These are phyloP conservation scores for Kalmusia sp. DNA, from an alignment of 2,329 filamentous ascomycete species.

Conservation along the genomic window DNA sequence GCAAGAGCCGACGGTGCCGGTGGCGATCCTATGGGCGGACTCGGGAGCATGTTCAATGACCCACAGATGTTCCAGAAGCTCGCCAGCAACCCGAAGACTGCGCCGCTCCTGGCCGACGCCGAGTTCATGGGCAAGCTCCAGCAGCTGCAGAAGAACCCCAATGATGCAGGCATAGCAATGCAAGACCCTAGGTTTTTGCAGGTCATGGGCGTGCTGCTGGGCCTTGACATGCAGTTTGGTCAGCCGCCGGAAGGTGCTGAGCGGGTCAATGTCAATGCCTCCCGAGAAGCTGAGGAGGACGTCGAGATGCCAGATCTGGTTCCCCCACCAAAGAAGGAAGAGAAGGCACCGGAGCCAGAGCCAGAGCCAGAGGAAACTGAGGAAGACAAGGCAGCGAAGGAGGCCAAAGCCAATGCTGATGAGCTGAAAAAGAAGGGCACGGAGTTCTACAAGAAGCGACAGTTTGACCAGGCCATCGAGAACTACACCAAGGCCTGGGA, in stretches of 20 bases:
- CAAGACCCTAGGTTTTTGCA: constrained; percentile 90
- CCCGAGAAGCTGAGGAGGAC: constrained; percentile 70
- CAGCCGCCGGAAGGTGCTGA: constrained; percentile 57
- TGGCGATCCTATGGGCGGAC: constrained; percentile 73
- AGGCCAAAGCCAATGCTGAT: constrained; percentile 91
- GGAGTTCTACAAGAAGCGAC: constrained; percentile 96
- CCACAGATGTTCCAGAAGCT: constrained; percentile 90
- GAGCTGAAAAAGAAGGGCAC: constrained; percentile 94
- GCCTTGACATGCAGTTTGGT: constrained; percentile 85
- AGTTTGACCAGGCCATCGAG: constrained; percentile 92
- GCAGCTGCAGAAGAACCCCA: constrained; percentile 80
- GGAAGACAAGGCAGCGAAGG: constrained; percentile 81
- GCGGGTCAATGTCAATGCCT: constrained; percentile 41
- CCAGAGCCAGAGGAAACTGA: constrained; percentile 76
- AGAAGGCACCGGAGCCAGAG: constrained; percentile 56
- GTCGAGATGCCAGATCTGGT: constrained; percentile 78
- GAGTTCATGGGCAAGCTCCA: constrained; percentile 92
- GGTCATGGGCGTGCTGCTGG: constrained; percentile 91
- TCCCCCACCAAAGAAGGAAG: constrained; percentile 63
- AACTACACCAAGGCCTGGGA: constrained; percentile 98
- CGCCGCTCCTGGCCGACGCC: constrained; percentile 77
- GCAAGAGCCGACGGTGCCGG: constrained; percentile 66
- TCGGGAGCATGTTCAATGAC: constrained; percentile 95
- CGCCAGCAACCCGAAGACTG: constrained; percentile 92
- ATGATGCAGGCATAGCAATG: constrained; percentile 79